Evolutionary conservation across 768 basidiomycete genomes (phyloP).

Genomic region (Naganishia onofrii): DNA sequence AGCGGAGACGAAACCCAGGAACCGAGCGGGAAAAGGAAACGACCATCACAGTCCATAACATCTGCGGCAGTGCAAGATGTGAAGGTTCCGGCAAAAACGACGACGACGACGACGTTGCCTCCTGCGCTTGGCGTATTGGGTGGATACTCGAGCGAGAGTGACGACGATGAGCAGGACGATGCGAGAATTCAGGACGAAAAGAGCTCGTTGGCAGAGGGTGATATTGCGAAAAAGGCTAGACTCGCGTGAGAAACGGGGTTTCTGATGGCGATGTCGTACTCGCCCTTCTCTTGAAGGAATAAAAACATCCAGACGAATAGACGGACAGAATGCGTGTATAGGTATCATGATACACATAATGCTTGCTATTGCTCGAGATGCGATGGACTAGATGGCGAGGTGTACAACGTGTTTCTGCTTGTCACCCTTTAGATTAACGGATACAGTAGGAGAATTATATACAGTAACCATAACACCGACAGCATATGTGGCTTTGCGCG

Average conservation of each 20-base stretch:
- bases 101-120: neutral
- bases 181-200: neutral
- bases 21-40: conserved; percentile 3
- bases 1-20: no score
- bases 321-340: neutral
- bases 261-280: no score
- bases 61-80: neutral
- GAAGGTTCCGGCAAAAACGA: neutral
- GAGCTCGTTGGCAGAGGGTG: neutral
- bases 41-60: neutral
- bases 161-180: neutral
- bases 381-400: no score
- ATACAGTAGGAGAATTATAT: conserved; percentile 1
- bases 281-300: no score
- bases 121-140: conserved; percentile 7
- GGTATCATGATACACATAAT: neutral
- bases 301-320: neutral
- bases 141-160: conserved; percentile 4
- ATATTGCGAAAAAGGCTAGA: neutral
- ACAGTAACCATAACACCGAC: neutral
- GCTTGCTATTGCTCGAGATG: no score
- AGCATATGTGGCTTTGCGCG: no score
- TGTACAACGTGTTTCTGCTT: conserved; percentile 15
- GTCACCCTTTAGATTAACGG: neutral
- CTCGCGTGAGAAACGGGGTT: neutral